Base-by-base conservation (phyloP, 768 basidiomycete genomes). In the Psilocybe cubensis region DNA sequence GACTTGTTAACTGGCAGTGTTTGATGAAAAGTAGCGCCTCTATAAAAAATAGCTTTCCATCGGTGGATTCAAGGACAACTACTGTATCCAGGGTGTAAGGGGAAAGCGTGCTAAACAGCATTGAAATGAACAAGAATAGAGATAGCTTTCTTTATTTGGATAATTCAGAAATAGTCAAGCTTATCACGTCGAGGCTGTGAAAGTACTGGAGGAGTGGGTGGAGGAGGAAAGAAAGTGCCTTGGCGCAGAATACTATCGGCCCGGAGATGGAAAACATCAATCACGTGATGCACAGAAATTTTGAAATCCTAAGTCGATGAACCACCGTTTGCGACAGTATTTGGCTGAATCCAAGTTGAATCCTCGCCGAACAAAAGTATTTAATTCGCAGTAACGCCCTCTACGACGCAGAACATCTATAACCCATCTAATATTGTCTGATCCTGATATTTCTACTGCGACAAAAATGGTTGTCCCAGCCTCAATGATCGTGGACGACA, bases 401-500 rank as follows among this genome's bases (percentile, higher is more conserved):
- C 24, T 25, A 24, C 25, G 14, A 46, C 14, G 1, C 7, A 12
- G 41, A n/a, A 1, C 45, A 17, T 28, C 25, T 12, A 24, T 24
- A 46, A 5, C 35, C 9, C 25, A 56, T 52, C n/a, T 49, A 56
- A 54, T 47, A 45, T 25, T 35, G 27, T 29, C 25, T 27, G 20
- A 12, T 17, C 40, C 42, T 31, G 23, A 27, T 18, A 38, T 3
- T 29, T 28, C 38, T 4, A 21, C 21, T 24, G 9, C 18, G 28
- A 20, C 20, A 1, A 52, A 31, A 54, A 58, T 63, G 42, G 46
- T 54, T 41, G 38, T 59, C 18, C 47, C 33, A 5, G 40, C 42
- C 21, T 17, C 64, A 54, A 66, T 63, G 60, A 60, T 55, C 20
- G 59, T 63, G 27, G 66, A 68, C 35, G 14, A 33, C 11, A 43